Percentiles rank a stretch among this genome's conserved stretches.
phyloP scores from a whole-genome alignment of 495 filamentous ascomycete genomes.

The Penicillium mononematosum region DNA sequence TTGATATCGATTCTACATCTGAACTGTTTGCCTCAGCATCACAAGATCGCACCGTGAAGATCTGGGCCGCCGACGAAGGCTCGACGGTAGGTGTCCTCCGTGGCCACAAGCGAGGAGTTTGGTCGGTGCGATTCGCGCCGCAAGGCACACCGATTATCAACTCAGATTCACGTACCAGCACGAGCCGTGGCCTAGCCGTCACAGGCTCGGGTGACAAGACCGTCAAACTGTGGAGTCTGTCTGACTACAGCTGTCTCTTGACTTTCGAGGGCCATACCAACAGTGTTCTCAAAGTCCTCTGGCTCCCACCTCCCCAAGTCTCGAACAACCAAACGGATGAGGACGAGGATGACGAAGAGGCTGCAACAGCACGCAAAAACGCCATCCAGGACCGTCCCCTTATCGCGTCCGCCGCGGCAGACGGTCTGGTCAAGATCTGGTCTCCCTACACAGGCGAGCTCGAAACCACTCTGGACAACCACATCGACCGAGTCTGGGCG shows the following conservation, averaged over 20 bases:
- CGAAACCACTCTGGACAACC: slow-evolving; percentile 88
- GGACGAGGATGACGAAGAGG: slow-evolving; percentile 38
- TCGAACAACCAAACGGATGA: slow-evolving; percentile 32
- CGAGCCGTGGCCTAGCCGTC: slow-evolving; percentile 68
- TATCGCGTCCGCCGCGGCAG: slow-evolving; percentile 84
- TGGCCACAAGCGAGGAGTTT: slow-evolving; percentile 91
- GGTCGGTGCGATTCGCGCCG: slow-evolving; percentile 88
- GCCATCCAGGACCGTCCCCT: slow-evolving; percentile 48
- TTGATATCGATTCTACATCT: slow-evolving; percentile 70
- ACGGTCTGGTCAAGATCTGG: slow-evolving; percentile 98
- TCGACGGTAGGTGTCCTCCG: slow-evolving; percentile 83
- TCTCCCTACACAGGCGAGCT: slow-evolving; percentile 76
- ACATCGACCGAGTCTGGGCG: slow-evolving; percentile 91
- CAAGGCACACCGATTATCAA: slow-evolving; percentile 71
- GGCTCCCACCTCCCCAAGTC: slow-evolving; percentile 66
- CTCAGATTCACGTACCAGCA: slow-evolving; percentile 59
- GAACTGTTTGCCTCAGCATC: slow-evolving; percentile 89
- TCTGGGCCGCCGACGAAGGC: slow-evolving; percentile 88
- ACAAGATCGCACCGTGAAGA: slow-evolving; percentile 94
- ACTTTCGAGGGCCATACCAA: slow-evolving; percentile 97
- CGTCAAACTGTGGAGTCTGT: slow-evolving; percentile 90
- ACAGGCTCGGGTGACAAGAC: slow-evolving; percentile 95
- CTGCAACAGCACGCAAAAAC: slow-evolving; percentile 22
- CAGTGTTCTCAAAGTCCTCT: slow-evolving; percentile 88
- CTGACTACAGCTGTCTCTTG: slow-evolving; percentile 87